Evolutionary conservation across 2,329 filamentous ascomycete genomes (phyloP), one percentile per base, ranked within the genome.

Genomic region (Acarospora socialis): DNA sequence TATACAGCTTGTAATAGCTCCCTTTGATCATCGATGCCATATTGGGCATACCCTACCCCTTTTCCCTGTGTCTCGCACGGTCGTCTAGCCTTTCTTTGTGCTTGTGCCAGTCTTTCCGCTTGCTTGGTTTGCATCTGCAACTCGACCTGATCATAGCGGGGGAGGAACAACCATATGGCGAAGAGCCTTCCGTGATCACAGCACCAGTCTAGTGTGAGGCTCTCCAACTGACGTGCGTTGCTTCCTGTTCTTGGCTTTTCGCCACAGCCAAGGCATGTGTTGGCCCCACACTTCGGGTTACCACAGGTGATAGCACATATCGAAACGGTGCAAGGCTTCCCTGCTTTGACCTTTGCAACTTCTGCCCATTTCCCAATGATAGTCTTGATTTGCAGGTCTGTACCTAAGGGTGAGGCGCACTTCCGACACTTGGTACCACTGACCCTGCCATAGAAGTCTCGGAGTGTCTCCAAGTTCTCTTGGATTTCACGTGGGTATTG

Each of bases 211-310:
- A 39, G 5, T n/a, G 21, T 17, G 7, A 21, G 19, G 26, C 24
- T 19, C n/a, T 34, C 26, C 7, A 26, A 28, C n/a, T 33, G 17
- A 9, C n/a, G 21, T 12, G 27, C 21, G 18, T 29, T 29, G 19
- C 25, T 23, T n/a, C 37, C 37, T 3, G 25, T 9, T 19, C n/a
- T 23, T 18, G 35, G 22, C 15, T 36, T 21, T 14, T 34, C 21
- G 5, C 21, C 37, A 30, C 37, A 39, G 12, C 30, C 37, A 3
- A 39, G 18, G 17, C 37, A 39, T 13, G 37, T 39, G 5, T n/a
- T 23, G 3, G 34, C 34, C 4, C 23, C 17, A 20, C 37, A 39
- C 17, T 8, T 8, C 12, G 16, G 21, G 12, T 21, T 23, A 12
- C 16, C 14, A 29, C 34, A 37, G n/a, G 10, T 36, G 13, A 16